phyloP scores from a whole-genome alignment of 768 basidiomycete genomes.

The Phaeotremella skinneri region DNA sequence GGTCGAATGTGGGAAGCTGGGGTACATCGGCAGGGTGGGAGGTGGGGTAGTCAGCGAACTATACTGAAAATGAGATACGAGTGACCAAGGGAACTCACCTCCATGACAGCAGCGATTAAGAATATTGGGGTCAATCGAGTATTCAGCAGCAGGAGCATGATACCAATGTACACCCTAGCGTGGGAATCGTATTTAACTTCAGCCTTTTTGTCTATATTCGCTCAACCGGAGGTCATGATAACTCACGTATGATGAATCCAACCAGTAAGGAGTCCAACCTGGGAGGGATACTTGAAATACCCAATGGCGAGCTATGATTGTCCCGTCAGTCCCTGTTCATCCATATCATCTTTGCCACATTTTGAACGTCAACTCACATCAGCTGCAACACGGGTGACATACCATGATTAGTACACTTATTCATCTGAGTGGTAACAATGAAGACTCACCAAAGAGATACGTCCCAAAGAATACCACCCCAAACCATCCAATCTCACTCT shows the following conservation, averaged over 20 bases:
- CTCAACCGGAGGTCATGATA: neutral
- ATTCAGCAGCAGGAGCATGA: conserved; percentile 54
- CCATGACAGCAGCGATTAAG: conserved; percentile 57
- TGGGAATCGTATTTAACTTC: neutral
- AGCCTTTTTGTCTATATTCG: neutral
- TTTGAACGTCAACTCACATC: conserved; percentile 27
- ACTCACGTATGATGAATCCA: conserved; percentile 58
- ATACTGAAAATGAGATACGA: neutral
- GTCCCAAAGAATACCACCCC: conserved; percentile 55
- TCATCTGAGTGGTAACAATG: conserved; percentile 16
- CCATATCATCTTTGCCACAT: neutral
- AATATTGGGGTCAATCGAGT: conserved; percentile 56
- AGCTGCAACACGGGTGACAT: conserved; percentile 10
- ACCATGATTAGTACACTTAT: neutral
- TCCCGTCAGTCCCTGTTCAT: neutral
- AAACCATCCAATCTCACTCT: conserved; percentile 45
- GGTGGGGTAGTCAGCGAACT: neutral
- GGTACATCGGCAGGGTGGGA: no score
- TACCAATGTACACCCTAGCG: conserved; percentile 52
- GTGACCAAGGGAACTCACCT: conserved; percentile 41
- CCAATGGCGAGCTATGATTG: conserved; percentile 56
- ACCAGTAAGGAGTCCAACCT: conserved; percentile 58
- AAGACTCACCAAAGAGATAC: conserved; percentile 55
- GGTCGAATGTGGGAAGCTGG: conserved; percentile 59
- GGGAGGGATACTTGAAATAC: conserved; percentile 56